phyloP scores from a whole-genome alignment of 1,139 yeast genomes.

The Candida gigantensis region DNA sequence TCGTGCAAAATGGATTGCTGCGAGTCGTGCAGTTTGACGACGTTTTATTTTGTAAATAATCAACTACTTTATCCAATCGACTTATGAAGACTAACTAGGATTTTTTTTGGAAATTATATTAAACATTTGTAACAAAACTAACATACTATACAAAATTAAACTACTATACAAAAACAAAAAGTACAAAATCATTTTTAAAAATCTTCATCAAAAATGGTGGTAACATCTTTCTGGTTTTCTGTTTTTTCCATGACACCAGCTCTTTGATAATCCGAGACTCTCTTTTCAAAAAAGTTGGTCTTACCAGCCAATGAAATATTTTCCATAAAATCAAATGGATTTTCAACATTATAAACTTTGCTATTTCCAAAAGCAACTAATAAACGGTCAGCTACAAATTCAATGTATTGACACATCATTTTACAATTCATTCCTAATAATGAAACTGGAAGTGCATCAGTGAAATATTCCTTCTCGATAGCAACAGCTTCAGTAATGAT shows the following conservation, averaged over 20 bases:
- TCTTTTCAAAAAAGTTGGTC: constrained; percentile 98
- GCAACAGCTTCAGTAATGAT: constrained; percentile 94
- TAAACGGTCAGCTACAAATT: constrained; percentile 94
- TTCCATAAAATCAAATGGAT: constrained; percentile 99
- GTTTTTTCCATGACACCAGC: constrained; percentile 90
- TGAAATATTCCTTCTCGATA: constrained; percentile 91
- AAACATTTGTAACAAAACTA: too few relatives aligned
- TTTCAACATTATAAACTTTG: constrained; percentile 81
- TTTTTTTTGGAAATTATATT: too few relatives aligned
- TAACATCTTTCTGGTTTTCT: constrained; percentile 30
- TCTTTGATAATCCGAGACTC: constrained; percentile 98
- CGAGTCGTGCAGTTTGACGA: too few relatives aligned
- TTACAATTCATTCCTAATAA: constrained; percentile 90
- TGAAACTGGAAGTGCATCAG: constrained; percentile 89
- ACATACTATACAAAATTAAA: too few relatives aligned
- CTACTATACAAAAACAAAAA: not conserved
- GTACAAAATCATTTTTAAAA: constrained; percentile 26
- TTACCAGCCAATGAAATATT: constrained; percentile 96
- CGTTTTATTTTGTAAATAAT: too few relatives aligned
- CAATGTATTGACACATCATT: constrained; percentile 96
- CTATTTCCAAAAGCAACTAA: constrained; percentile 86
- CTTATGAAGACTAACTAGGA: too few relatives aligned
- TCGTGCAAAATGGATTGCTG: not conserved
- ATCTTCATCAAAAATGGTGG: constrained; percentile 51
- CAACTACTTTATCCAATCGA: too few relatives aligned